phyloP scores from a whole-genome alignment of 2,329 filamentous ascomycete genomes.

The Byssochlamys sp. region DNA sequence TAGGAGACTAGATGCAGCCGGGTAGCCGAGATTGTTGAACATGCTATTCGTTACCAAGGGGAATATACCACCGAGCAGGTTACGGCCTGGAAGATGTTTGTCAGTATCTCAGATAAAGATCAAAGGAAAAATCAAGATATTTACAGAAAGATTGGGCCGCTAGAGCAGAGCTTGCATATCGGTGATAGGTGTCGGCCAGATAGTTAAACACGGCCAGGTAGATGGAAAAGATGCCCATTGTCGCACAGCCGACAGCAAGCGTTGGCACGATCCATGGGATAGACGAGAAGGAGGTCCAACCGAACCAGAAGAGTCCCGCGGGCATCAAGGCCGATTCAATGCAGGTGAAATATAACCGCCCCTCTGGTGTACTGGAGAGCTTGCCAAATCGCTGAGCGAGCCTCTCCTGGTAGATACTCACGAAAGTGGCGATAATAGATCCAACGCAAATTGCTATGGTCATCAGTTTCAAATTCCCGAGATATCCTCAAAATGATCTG shows the following conservation, averaged over 20 bases:
- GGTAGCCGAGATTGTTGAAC: constrained; percentile 63
- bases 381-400: constrained; percentile 46
- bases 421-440: constrained; percentile 53
- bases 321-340: constrained; percentile 66
- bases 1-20: constrained; percentile 62
- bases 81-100: constrained; percentile 43
- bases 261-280: constrained; percentile 65
- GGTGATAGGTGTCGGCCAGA: constrained; percentile 69
- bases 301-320: constrained; percentile 70
- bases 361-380: constrained; percentile 53
- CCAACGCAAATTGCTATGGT: constrained; percentile 56
- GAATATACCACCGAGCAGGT: constrained; percentile 71
- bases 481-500: background rate
- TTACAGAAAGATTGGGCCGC: constrained; percentile 74
- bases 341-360: constrained; percentile 73
- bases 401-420: constrained; percentile 65
- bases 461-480: constrained; percentile 2
- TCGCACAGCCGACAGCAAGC: constrained; percentile 61
- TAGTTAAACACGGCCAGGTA: constrained; percentile 82
- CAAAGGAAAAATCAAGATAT: constrained; percentile 3
- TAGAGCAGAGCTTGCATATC: constrained; percentile 69
- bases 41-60: constrained; percentile 65
- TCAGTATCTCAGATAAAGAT: background rate
- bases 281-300: constrained; percentile 55
- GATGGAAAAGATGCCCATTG: constrained; percentile 69